Evolutionary conservation across 305 asterid species (phyloP).

Genomic region (Rubia peregrina): DNA sequence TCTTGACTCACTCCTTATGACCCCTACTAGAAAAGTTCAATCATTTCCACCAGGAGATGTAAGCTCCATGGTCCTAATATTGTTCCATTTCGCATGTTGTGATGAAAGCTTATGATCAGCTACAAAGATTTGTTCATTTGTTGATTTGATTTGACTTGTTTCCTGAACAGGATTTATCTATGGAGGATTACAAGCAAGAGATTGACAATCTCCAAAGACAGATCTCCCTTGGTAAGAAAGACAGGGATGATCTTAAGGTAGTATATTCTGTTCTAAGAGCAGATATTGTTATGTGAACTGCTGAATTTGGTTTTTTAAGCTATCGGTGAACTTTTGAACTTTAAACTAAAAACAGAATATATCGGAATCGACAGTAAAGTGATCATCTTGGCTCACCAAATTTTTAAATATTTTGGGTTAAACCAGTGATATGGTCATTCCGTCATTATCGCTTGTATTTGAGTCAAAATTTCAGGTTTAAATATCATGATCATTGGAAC

Average conservation of each 20-base stretch:
- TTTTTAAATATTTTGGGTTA: neutral
- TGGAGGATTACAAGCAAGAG: conserved; percentile 54
- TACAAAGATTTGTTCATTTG: neutral
- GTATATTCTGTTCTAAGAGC: conserved; percentile 10
- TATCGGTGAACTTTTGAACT: neutral
- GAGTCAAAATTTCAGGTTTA: neutral
- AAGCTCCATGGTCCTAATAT: conserved; percentile 20
- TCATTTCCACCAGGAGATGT: conserved; percentile 57
- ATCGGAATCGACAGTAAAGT: neutral
- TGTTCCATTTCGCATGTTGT: conserved; percentile 12
- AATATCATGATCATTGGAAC: neutral
- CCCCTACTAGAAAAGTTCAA: conserved; percentile 72
- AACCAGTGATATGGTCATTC: neutral
- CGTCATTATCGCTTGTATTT: neutral
- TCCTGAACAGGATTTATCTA: conserved; percentile 42
- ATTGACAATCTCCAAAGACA: conserved; percentile 53
- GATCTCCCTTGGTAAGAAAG: conserved; percentile 50
- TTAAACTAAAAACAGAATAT: neutral
- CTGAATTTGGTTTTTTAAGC: neutral
- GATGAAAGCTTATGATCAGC: neutral
- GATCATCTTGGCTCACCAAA: neutral
- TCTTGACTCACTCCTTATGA: conserved; percentile 68
- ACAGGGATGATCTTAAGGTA: conserved; percentile 80
- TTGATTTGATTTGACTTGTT: neutral
- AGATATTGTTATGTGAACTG: neutral